A percentile compares a stretch with the other conserved stretches of the same genome.
Evolutionary conservation across 345 rosid genomes (phyloP).

Genomic region (Bruguiera sexangula): DNA sequence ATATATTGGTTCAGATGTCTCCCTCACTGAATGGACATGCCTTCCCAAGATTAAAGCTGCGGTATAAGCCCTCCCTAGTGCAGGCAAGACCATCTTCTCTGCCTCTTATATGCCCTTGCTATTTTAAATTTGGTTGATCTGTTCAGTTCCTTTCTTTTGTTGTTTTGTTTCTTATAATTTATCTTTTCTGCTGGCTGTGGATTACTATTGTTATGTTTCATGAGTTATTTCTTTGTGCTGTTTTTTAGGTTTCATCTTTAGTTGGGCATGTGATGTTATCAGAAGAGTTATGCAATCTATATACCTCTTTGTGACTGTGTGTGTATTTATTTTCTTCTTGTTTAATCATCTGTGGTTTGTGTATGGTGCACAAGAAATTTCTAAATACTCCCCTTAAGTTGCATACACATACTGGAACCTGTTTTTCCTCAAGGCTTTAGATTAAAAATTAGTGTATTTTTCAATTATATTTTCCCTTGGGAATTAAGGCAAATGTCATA

Average conservation of each 20-base stretch:
- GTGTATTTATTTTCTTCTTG: background rate
- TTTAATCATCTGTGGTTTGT: no score
- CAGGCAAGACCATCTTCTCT: slow-evolving; percentile 49
- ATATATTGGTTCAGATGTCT: slow-evolving; percentile 76
- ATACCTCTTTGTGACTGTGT: no score
- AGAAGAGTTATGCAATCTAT: background rate
- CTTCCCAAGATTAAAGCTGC: slow-evolving; percentile 80
- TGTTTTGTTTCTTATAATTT: background rate
- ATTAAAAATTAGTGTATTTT: background rate
- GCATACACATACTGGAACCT: background rate
- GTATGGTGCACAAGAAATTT: no score
- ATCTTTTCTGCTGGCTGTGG: background rate
- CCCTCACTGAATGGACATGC: slow-evolving; percentile 75
- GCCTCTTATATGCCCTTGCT: slow-evolving; percentile 4
- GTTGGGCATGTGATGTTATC: background rate
- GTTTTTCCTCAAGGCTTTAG: background rate
- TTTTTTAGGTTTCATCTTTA: background rate
- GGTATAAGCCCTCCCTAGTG: slow-evolving; percentile 80
- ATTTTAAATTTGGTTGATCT: background rate
- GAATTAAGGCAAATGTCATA: background rate
- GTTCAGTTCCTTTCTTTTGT: background rate
- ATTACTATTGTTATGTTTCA: background rate
- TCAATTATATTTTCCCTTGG: background rate
- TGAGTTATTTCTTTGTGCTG: background rate
- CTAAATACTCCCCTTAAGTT: background rate